Conservation (phyloP, 306 rosid species). For the Begonia loranthoides region DNA sequence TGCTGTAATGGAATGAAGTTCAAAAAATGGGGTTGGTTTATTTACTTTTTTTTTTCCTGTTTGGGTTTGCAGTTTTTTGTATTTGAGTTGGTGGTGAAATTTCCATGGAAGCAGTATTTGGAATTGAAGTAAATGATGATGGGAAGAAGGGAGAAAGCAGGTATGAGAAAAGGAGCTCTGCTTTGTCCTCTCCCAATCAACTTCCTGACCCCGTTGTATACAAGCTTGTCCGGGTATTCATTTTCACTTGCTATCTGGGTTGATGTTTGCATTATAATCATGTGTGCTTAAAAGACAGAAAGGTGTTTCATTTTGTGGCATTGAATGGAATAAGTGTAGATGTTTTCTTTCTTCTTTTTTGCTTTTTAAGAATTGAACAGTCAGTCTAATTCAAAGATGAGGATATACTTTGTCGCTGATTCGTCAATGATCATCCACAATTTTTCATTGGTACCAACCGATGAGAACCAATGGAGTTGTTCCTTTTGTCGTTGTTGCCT, state of each 20-base stretch:
- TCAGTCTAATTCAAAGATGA: too few relatives aligned
- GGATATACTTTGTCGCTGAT: too few relatives aligned
- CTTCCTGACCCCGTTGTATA: constrained; percentile 82
- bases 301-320: background rate
- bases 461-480: too few relatives aligned
- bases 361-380: too few relatives aligned
- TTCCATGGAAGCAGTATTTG: constrained; percentile 82
- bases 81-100: constrained; percentile 83
- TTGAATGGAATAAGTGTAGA: too few relatives aligned
- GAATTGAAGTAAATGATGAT: constrained; percentile 63
- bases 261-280: background rate
- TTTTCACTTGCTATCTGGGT: background rate
- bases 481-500: too few relatives aligned
- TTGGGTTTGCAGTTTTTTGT: constrained; percentile 49
- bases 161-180: constrained; percentile 40
- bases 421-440: too few relatives aligned
- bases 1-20: background rate
- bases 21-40: constrained; percentile 1
- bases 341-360: too few relatives aligned
- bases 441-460: too few relatives aligned
- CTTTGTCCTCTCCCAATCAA: constrained; percentile 49
- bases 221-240: constrained; percentile 91
- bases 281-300: background rate
- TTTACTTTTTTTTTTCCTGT: constrained; percentile 17
- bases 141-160: constrained; percentile 49